Base-by-base conservation (phyloP, 1,284 basidiomycete genomes). In the Spongispora temasekensis region DNA sequence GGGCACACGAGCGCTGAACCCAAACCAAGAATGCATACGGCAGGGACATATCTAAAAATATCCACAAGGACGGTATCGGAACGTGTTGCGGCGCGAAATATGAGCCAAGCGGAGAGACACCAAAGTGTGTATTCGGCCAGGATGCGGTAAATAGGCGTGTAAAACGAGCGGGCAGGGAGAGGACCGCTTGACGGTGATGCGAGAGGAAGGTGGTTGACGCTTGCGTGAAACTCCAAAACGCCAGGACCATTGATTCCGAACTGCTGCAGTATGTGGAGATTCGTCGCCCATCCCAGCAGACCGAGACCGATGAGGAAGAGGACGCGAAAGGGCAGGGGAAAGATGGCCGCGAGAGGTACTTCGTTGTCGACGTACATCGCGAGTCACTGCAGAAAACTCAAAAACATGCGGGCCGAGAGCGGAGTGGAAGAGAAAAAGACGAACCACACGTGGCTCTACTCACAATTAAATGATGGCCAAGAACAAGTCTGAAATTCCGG, bases 271-370 rank as follows among this genome's bases (percentile, higher is more conserved):
- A 91, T 85, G 75, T 97, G 94, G 7, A 97, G 78, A 75, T 97
- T 97, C 35, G 88, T 85, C 0, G 93, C 94, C 92, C 92, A 95
- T 58, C 87, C 86, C 10, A 93, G 72, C 59, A 93, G 81, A 35
- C 91, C 90, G 55, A 91, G 66, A 30, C 89, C 88, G 61, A 86
- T 76, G 59, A 95, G 81, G 65, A 85, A 82, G 59, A 94, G 81
- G 32, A 92, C 90, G 62, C 93, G 88, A 73, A 93, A 93, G 5
- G 93, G 93, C 6, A 95, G 80, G 9, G 93, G 93, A 70, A 93
- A 92, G 10, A 79, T 77, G 27, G 83, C 78, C 50, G 83, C 82
- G 67, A 88, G 82, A 44, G 81, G 76, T 40, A 79, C 71, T 65
- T 80, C 78, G 61, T 70, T 63, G 60, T 70, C 67, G 59, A 62